Conservation (phyloP, 1,139 yeast genomes). For the Candida glucosophila region DNA sequence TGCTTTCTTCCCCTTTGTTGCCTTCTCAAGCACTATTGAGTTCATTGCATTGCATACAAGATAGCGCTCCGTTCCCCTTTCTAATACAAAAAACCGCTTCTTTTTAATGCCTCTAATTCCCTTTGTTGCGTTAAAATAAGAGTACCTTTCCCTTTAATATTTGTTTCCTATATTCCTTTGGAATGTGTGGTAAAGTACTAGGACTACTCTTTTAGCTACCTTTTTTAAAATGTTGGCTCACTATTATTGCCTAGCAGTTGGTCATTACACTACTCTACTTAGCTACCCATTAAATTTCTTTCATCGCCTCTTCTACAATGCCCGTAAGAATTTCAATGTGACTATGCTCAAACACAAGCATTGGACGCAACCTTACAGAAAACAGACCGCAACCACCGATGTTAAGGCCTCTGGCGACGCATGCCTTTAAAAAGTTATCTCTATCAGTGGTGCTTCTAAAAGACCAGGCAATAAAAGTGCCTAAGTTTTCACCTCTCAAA, state of each 20-base stretch:
- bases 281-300: slow-evolving; percentile 3
- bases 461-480: slow-evolving; percentile 75
- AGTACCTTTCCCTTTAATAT: too few species aligned
- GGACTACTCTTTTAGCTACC: slow-evolving; percentile 1
- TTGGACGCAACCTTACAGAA: slow-evolving; percentile 63
- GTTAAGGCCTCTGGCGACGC: slow-evolving; percentile 53
- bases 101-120: too few species aligned
- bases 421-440: slow-evolving; percentile 39
- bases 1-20: not conserved
- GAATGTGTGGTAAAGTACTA: too few species aligned
- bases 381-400: slow-evolving; percentile 68
- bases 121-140: too few species aligned
- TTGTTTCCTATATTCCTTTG: too few species aligned
- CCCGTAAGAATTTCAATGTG: slow-evolving; percentile 57
- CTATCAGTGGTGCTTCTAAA: slow-evolving; percentile 38
- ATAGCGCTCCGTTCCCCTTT: too few species aligned
- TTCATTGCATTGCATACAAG: too few species aligned
- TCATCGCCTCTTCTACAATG: slow-evolving; percentile 28
- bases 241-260: not conserved
- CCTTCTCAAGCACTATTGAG: not conserved
- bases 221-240: not conserved
- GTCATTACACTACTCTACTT: slow-evolving; percentile 1
- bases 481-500: slow-evolving; percentile 61
- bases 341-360: slow-evolving; percentile 55
- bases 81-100: too few species aligned